These are phyloP conservation scores for Pythium sukuiense DNA, from an alignment of 352 stramenopile species.

Conservation along the genomic window DNA sequence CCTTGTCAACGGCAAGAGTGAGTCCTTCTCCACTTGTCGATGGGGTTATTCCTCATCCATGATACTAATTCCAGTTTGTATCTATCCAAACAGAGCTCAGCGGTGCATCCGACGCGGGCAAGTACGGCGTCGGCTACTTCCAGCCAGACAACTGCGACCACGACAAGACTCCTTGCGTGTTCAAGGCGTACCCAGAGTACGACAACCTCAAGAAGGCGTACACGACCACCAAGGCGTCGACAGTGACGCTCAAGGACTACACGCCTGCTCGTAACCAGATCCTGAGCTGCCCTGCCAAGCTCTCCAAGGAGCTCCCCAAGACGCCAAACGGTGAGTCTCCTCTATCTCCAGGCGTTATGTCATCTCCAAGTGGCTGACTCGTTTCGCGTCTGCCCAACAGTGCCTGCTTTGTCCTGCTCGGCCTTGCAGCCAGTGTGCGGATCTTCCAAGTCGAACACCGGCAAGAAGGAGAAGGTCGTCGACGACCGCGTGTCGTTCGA, in stretches of 20 bases:
- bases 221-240: constrained; percentile 44
- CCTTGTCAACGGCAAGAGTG: constrained; percentile 22
- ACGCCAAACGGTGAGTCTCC: constrained; percentile 18
- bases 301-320: constrained; percentile 35
- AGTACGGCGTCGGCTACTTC: constrained; percentile 53
- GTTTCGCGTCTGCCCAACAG: constrained; percentile 20
- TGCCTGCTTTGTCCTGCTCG: constrained; percentile 49
- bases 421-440: constrained; percentile 55
- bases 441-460: constrained; percentile 52
- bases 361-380: not conserved
- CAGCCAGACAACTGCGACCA: constrained; percentile 47
- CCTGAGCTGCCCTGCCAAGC: constrained; percentile 34
- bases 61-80: too few relatives aligned
- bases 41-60: too few relatives aligned
- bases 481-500: constrained; percentile 14
- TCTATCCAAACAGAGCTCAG: constrained; percentile 19
- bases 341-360: not conserved
- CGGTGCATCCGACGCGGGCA: constrained; percentile 39
- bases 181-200: constrained; percentile 51
- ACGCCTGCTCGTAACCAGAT: constrained; percentile 29
- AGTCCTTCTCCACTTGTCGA: too few relatives aligned
- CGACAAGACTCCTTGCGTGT: constrained; percentile 39
- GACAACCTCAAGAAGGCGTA: constrained; percentile 52
- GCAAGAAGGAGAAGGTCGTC: constrained; percentile 34
- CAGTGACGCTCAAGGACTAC: constrained; percentile 38